Evolutionary conservation across 2,329 filamentous ascomycete genomes (phyloP).

Genomic region (Trichoderma sp.): DNA sequence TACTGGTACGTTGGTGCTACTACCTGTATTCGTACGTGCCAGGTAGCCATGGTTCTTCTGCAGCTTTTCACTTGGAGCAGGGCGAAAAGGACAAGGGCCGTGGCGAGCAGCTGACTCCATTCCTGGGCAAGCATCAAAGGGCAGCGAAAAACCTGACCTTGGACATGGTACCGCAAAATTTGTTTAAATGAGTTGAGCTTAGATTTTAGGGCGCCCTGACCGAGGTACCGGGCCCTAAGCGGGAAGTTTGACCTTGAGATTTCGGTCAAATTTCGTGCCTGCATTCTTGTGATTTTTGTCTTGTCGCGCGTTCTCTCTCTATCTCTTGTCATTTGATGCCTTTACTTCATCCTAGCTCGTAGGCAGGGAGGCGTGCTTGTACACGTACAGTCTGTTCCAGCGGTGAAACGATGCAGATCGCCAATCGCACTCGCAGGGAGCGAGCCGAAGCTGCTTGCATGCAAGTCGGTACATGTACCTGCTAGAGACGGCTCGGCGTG

Average conservation of each 20-base stretch:
- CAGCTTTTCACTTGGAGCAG: not conserved
- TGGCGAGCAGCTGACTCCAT: conserved; percentile 14
- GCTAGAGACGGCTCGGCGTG: not conserved
- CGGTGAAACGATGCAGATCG: conserved; percentile 18
- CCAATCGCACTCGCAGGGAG: conserved; percentile 17
- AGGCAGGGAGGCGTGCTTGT: not conserved
- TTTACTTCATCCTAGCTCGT: not conserved
- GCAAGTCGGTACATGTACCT: not conserved
- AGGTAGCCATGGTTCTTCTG: not conserved
- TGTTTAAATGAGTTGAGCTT: conserved; percentile 1
- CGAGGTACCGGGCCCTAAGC: conserved; percentile 1
- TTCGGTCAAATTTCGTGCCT: not conserved
- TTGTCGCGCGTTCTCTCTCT: not conserved
- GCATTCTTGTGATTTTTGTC: not conserved
- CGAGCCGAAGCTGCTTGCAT: conserved; percentile 19
- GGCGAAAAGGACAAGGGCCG: not conserved
- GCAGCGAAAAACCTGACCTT: not conserved
- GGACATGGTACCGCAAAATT: not conserved
- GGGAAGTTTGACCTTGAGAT: not conserved
- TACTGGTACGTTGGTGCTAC: not conserved
- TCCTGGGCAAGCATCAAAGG: conserved; percentile 12
- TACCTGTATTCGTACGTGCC: not conserved
- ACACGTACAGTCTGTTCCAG: not conserved
- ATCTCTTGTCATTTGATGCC: not conserved
- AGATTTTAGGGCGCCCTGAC: conserved; percentile 13